Base-by-base conservation (phyloP, 805 yeast species). In the Candida dajiaensis region DNA sequence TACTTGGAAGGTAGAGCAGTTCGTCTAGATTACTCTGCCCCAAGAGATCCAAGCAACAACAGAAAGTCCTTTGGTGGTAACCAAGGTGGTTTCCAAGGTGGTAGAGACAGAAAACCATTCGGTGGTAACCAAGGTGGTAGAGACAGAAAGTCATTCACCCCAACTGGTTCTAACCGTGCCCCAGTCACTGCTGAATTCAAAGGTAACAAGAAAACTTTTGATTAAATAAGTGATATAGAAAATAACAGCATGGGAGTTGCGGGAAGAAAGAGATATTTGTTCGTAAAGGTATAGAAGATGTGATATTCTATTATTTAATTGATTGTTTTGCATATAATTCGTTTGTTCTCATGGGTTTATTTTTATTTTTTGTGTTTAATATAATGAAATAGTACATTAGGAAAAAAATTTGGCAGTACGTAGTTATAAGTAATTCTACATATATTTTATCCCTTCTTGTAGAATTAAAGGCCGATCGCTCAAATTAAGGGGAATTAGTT, bases 1-100 rank as follows among this genome's bases (percentile, higher is more conserved):
- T 79, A 81, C 73, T 76, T 94, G 60, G 89, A 81, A 53, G 96
- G 95, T 58, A 83, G 99, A 75, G 80, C 97, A 51, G 85, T 94
- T 62, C 86, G 99, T 78, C 77, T 94, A 57, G 99, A 94, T 73
- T 94, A 68, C 79, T 87, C 97, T 44, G 80, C 96, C 47, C 98
- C 99, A 69, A 85, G 84, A 68, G 89, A 85, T 55, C 52, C 52
- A 67, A 66, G 61, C 42, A 43, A 31, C 64, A 65, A 68, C 46
- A 66, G 71, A 49, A 65, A 67, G 41, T 57, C 61, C 23, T 50
- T 51, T 40, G 76, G 79, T 58, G 72, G 74, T 47, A 62, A 61
- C 46, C 59, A 71, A 38, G 69, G 70, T 43, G 71, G 74, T 53
- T 13, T 13, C 31, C 59, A 71, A 38, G 69, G 70, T 44, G 71